Base-by-base conservation (phyloP, 768 basidiomycete genomes). In the Leucosporidium creatinivorum region DNA sequence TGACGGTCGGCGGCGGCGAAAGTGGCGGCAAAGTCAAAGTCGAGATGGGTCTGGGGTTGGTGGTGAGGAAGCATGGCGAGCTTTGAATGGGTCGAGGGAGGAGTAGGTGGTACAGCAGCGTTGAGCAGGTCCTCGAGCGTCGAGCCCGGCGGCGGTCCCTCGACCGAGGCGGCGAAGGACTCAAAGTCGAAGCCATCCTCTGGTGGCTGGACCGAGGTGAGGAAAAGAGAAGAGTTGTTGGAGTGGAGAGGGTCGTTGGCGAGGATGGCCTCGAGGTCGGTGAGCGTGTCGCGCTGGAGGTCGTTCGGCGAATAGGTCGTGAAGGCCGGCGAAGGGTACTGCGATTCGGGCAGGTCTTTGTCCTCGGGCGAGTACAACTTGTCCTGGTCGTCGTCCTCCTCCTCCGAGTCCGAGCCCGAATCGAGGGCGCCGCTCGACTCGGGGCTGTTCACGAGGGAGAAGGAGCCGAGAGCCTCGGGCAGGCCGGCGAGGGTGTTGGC, bases 261-360 rank as follows among this genome's bases (percentile, higher is more conserved):
- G 64, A 72, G 64, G 25, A 72, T 72, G 49, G 64, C 62, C 47
- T 68, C 58, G 18, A 72, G 57, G 25, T 72, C 62, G 4, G 36
- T n/a, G 33, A 67, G 60, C 25, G 63, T 48, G 57, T 71, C 70
- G 44, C 23, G 30, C 18, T 55, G 51, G 8, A 71, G 63, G 1
- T 49, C 58, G 8, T 61, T 30, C 10, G 68, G 65, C 6, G 68
- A 62, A 61, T 65, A 69, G 28, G 30, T 48, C 21, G 68, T 52
- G 57, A 72, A 69, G 1, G 71, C 65, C 0, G 68, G 71, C 23
- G 71, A 72, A 9, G 68, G 65, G 63, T 67, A 69, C 49, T 72
- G 71, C 28, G 50, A 39, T 6, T 67, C 56, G n/a, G 39, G 30
- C 54, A n/a, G 25, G 1, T 36, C 30, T 49, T 28, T 15, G 25